Conservation (phyloP, 208 protist species). For the Crithidia expoeki region DNA sequence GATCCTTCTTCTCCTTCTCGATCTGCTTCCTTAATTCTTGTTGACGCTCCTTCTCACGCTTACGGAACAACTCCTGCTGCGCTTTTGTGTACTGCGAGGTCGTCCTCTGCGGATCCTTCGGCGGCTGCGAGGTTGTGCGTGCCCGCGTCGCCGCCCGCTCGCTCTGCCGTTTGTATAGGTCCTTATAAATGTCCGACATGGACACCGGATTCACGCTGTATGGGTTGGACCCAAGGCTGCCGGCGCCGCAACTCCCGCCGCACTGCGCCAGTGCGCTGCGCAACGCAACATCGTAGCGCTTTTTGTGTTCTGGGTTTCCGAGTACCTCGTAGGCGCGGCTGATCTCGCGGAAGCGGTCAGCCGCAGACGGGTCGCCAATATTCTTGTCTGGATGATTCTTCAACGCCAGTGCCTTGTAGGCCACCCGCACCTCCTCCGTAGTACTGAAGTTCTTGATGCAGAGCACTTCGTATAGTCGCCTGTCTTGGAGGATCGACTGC, state of each 20-base stretch:
- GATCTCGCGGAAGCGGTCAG: conserved; percentile 89
- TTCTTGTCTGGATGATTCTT: conserved; percentile 97
- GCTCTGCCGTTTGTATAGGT: conserved; percentile 35
- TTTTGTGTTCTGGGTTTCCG: conserved; percentile 90
- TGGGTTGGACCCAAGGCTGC: conserved; percentile 26
- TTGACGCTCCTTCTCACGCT: conserved; percentile 68
- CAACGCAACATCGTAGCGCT: conserved; percentile 95
- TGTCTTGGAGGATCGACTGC: conserved; percentile 16
- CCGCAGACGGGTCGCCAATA: conserved; percentile 71
- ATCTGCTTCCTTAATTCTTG: conserved; percentile 49
- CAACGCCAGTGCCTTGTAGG: conserved; percentile 94
- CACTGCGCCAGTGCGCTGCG: conserved; percentile 35
- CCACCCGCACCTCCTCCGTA: conserved; percentile 87
- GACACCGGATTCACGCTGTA: conserved; percentile 25
- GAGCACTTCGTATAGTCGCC: conserved; percentile 86
- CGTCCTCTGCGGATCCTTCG: conserved; percentile 1
- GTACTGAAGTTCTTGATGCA: conserved; percentile 84
- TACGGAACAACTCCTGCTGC: conserved; percentile 67
- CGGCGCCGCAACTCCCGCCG: conserved; percentile 9
- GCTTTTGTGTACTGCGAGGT: conserved; percentile 64
- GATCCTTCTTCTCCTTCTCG: conserved; percentile 47
- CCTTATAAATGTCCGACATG: conserved; percentile 44
- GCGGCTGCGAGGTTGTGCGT: conserved; percentile 14
- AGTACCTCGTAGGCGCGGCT: conserved; percentile 97
- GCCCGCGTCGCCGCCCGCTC: conserved; percentile 11